Conservation (phyloP, 805 yeast genomes). For the Schwanniomyces pseudopolymorphus region DNA sequence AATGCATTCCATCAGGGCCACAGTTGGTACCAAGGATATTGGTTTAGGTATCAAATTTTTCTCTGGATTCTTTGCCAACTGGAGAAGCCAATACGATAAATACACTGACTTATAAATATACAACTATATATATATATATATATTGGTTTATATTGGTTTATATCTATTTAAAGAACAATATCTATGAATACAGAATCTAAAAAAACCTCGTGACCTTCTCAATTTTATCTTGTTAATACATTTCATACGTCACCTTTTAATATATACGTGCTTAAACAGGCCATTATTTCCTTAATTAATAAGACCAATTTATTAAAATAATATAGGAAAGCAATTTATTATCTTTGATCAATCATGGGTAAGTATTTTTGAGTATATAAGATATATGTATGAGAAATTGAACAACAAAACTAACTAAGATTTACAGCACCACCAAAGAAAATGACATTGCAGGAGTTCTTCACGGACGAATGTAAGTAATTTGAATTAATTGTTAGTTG, state of each 20-base stretch:
- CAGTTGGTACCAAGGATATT: constrained; percentile 74
- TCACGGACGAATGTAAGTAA: constrained; percentile 45
- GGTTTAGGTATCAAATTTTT: constrained; percentile 74
- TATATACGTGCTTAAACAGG: neutral
- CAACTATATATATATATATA: neutral
- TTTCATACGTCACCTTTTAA: neutral
- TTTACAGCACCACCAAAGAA: constrained; percentile 41
- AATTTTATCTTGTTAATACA: neutral
- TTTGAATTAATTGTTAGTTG: neutral
- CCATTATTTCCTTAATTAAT: neutral
- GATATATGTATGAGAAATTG: neutral
- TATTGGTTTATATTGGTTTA: neutral
- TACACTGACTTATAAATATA: constrained; percentile 46
- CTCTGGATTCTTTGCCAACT: constrained; percentile 63
- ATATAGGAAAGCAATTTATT: neutral
- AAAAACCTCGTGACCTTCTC: neutral
- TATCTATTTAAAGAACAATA: too few species aligned
- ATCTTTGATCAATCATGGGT: constrained; percentile 10
- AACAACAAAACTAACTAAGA: constrained; percentile 8
- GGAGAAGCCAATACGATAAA: constrained; percentile 59
- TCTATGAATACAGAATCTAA: too few species aligned
- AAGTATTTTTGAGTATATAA: constrained; percentile 3
- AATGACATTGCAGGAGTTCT: constrained; percentile 47
- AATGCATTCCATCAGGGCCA: constrained; percentile 70
- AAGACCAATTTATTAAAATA: neutral